These are phyloP conservation scores for Spinellus fusiger DNA, from an alignment of 192 early-diverging fungal genomes.

Conservation along the genomic window DNA sequence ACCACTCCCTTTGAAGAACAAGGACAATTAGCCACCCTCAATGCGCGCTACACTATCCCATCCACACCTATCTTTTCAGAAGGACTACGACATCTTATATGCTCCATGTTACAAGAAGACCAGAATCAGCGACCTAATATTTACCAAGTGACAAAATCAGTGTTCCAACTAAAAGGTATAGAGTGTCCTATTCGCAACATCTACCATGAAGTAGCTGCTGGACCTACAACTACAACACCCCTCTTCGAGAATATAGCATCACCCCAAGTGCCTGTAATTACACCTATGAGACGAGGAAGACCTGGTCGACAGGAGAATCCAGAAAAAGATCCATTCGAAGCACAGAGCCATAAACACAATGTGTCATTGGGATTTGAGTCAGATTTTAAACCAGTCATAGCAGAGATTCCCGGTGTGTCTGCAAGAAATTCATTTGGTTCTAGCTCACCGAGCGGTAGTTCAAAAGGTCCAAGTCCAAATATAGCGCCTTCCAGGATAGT, in stretches of 20 bases:
- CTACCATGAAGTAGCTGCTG: constrained; percentile 2
- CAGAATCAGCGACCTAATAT: constrained; percentile 72
- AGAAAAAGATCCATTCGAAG: not conserved
- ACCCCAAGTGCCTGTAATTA: constrained; percentile 44
- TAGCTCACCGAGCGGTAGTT: not conserved
- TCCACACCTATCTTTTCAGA: constrained; percentile 60
- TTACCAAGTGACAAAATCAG: constrained; percentile 64
- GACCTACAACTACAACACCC: not conserved
- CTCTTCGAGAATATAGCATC: constrained; percentile 31
- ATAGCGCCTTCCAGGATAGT: no score
- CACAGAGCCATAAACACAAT: not conserved
- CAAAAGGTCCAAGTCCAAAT: not conserved
- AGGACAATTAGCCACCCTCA: constrained; percentile 83
- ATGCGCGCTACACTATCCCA: constrained; percentile 79
- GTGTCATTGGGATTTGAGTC: constrained; percentile 13
- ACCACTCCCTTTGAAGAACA: constrained; percentile 92
- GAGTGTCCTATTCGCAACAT: constrained; percentile 57
- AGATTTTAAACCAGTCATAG: not conserved
- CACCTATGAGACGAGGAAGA: constrained; percentile 88
- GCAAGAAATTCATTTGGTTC: not conserved
- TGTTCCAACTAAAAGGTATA: constrained; percentile 55
- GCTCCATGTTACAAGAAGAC: constrained; percentile 74
- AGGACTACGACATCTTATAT: constrained; percentile 49
- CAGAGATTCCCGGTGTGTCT: not conserved
- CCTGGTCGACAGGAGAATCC: constrained; percentile 48